phyloP scores from a whole-genome alignment of 169 alveolate genomes.

The Cyclospora cayetanensis region DNA sequence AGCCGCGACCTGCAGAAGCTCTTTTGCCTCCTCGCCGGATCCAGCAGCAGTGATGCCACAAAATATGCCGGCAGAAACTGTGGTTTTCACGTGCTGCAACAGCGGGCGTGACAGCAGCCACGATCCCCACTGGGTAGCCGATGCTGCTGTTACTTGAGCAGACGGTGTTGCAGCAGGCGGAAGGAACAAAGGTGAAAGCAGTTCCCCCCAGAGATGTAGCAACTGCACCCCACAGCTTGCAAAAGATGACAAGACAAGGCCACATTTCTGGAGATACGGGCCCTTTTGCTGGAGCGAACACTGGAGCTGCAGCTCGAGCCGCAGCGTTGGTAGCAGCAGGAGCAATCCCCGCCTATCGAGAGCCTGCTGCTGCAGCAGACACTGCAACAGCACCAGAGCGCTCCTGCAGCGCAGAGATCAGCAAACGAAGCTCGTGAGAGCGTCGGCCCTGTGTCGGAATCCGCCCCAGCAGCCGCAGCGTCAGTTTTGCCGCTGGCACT shows the following conservation, averaged over 20 bases:
- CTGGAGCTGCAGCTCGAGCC: constrained; percentile 31
- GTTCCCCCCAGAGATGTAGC: constrained; percentile 37
- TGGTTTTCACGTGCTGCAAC: constrained; percentile 43
- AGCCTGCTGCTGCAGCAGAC: constrained; percentile 59
- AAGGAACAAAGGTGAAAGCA: constrained; percentile 46
- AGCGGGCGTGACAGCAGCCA: constrained; percentile 51
- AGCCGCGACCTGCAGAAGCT: constrained; percentile 23
- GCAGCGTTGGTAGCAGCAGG: constrained; percentile 50
- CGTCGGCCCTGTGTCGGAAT: not conserved
- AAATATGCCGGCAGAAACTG: constrained; percentile 37
- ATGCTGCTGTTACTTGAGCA: constrained; percentile 39
- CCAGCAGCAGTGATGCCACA: constrained; percentile 16
- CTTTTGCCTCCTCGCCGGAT: not conserved
- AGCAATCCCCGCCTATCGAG: not conserved
- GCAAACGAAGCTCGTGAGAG: not conserved
- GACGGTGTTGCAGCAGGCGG: not conserved
- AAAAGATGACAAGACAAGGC: constrained; percentile 32
- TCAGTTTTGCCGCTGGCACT: not conserved
- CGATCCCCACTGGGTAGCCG: constrained; percentile 47
- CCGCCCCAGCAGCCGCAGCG: not conserved
- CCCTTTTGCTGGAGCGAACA: constrained; percentile 3
- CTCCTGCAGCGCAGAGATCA: constrained; percentile 33
- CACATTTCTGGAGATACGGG: constrained; percentile 42
- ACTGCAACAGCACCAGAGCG: constrained; percentile 40
- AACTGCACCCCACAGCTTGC: constrained; percentile 53